Base-by-base conservation (phyloP, 192 early-diverging fungal species). In the Backusella sp. region DNA sequence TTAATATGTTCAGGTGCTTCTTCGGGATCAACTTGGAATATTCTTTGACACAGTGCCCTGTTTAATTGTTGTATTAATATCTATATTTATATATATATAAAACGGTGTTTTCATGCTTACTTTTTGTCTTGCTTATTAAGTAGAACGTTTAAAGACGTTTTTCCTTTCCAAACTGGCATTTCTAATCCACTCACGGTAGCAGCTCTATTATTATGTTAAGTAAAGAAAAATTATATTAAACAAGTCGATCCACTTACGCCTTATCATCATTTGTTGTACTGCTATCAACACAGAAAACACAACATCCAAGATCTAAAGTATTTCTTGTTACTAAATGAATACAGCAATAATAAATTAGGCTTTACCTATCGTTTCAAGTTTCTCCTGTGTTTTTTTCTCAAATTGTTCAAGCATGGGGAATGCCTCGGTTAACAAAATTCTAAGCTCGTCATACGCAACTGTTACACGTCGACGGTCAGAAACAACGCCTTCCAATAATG, bases 141-240 rank as follows among this genome's bases (percentile, higher is more conserved):
- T 72, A 93, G 83, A 71, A 93, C 80, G 77, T 92, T 93, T 66
- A 93, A 83, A 41, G 91, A 92, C 41, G 87, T 86, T 49, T 88
- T 84, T 15, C 90, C 92, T 73, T 88, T 87, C 92, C 92, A 94
- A 49, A 93, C 89, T 2, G 92, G 92, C 49, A 94, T 82, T 11
- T 81, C 77, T 78, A 93, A 81, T 69, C 70, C 67, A 15, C 56
- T 71, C 32, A 73, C 42, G 30, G 70, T 46, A 9, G 39, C 70
- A 44, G 70, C 39, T 12, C 70, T 72, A 46, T 23, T 3, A 72
- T 32, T 52, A 5, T 39, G 15, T n/a, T 68, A 41, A 49, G 0
- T 42, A 70, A 23, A 70, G 12, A 46, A 23, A 17, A 2, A 1
- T n/a, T 49, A 19, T 7, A 49, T 49, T 19, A 49, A 28, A 26